phyloP scores from a whole-genome alignment of 1,139 yeast species.

The Diutina mesorugosa region DNA sequence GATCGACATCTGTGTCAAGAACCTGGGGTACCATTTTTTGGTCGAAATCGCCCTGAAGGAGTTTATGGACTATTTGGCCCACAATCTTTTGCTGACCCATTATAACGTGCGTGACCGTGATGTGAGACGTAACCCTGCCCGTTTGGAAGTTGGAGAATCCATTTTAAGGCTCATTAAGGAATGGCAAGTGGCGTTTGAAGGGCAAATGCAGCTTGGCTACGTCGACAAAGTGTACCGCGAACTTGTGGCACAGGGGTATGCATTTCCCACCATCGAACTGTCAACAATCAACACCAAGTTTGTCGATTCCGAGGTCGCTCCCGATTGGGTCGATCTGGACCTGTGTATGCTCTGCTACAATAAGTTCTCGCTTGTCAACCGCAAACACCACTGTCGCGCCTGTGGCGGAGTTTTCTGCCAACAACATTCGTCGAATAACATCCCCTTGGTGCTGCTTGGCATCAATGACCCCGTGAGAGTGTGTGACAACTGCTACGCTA shows the following conservation, averaged over 20 bases:
- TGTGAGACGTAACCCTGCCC: slow-evolving; percentile 12
- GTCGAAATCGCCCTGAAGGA: slow-evolving; percentile 74
- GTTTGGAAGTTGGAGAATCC: slow-evolving; percentile 43
- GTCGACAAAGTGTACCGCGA: slow-evolving; percentile 50
- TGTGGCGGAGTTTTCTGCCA: slow-evolving; percentile 95
- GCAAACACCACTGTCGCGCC: slow-evolving; percentile 94
- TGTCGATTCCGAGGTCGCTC: slow-evolving; percentile 87
- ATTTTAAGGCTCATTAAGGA: slow-evolving; percentile 57
- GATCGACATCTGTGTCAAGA: slow-evolving; percentile 79
- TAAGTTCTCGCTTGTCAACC: slow-evolving; percentile 64
- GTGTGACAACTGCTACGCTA: slow-evolving; percentile 78
- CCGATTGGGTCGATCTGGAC: slow-evolving; percentile 95
- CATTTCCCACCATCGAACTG: slow-evolving; percentile 46
- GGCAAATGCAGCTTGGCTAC: slow-evolving; percentile 54
- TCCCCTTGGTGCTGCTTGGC: slow-evolving; percentile 74
- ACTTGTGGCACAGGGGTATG: slow-evolving; percentile 49
- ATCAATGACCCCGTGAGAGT: slow-evolving; percentile 84
- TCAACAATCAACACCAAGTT: slow-evolving; percentile 33
- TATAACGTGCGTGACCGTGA: slow-evolving; percentile 20
- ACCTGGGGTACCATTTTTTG: slow-evolving; percentile 82
- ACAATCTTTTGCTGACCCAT: slow-evolving; percentile 18
- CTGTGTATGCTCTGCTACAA: slow-evolving; percentile 91
- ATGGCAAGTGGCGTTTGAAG: slow-evolving; percentile 67
- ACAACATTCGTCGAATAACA: slow-evolving; percentile 58
- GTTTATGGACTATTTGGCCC: slow-evolving; percentile 64